Evolutionary conservation across 202 grass and related monocot genomes (phyloP).

Genomic region (Setaria viridis): DNA sequence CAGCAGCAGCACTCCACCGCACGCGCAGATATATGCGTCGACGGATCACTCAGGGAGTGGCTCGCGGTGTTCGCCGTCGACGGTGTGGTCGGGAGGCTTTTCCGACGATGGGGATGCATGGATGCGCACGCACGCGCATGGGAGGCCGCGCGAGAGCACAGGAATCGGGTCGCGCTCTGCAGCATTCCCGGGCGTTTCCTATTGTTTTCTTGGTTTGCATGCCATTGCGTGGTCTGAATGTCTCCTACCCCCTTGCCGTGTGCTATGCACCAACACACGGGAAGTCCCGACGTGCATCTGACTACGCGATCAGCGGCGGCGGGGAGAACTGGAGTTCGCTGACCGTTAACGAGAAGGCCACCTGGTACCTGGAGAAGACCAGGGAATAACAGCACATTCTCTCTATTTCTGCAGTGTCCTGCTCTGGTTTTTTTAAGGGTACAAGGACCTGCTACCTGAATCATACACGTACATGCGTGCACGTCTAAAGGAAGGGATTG

Average conservation of each 20-base stretch:
- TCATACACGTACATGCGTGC: no score
- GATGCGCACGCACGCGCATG: slow-evolving; percentile 1
- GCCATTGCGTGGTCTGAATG: no score
- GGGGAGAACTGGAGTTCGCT: no score
- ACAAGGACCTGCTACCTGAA: background rate
- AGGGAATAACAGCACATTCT: no score
- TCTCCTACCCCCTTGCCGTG: no score
- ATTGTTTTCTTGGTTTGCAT: background rate
- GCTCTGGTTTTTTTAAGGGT: no score
- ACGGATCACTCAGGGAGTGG: slow-evolving; percentile 15
- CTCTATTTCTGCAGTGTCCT: no score
- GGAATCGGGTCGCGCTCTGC: background rate
- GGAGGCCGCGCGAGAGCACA: background rate
- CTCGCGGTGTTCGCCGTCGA: slow-evolving; percentile 14
- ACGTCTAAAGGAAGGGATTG: no score
- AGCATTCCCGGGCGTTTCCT: background rate
- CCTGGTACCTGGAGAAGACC: no score
- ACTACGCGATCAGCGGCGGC: no score
- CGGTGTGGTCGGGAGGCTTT: slow-evolving; percentile 49
- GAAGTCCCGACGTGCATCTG: background rate
- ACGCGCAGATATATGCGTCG: background rate
- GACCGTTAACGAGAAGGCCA: no score
- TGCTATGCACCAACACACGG: no score
- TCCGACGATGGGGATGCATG: background rate
- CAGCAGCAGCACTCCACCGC: background rate